Base-by-base conservation (phyloP, 768 basidiomycete genomes). In the Trametes cingulata region DNA sequence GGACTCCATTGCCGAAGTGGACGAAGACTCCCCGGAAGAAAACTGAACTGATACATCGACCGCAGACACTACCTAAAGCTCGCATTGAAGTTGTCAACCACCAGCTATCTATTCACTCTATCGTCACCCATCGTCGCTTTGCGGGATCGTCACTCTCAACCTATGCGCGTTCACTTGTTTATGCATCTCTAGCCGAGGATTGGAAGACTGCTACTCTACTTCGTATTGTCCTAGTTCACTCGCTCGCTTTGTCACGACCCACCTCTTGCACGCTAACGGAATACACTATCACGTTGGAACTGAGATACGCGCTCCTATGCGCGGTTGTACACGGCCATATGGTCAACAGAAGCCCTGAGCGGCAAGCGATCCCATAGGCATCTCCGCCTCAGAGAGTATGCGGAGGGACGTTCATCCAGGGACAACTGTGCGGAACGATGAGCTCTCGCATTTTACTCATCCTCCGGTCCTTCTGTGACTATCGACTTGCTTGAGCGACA, bases 1-100 rank as follows among this genome's bases (percentile, higher is more conserved):
- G 46, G 24, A 51, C 14, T 50, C 61, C 8, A 46, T 58, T 41
- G 48, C 57, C 2, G 61, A 58, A 29, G 56, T 43, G 40, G 56
- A 54, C 35, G 51, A 58, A 41, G 40, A 19, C 7, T 40, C 25
- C n/a, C 33, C 46, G 1, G 56, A 58, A 10, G 56, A 58, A 29
- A 56, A 62, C 37, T 52, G 27, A 57, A 49, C 36, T 8, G 22
- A 12, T 33, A 33, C 10, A 35, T 17, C 25, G 5, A 33, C 33
- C 29, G 29, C n/a, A 33, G 50, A 51, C 19, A 9, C 33, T 33
- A 35, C 35, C 19, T 33, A 29, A n/a, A n/a, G n/a, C 48, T 24
- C 22, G 19, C 43, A 20, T 35, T 12, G 14, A 5, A 22, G 6
- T n/a, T 22, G 39, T 15, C n/a, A 8, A 20, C 8, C 8, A 49